Conservation (phyloP, 2,329 filamentous ascomycete genomes). For the Beauveria caledonica region DNA sequence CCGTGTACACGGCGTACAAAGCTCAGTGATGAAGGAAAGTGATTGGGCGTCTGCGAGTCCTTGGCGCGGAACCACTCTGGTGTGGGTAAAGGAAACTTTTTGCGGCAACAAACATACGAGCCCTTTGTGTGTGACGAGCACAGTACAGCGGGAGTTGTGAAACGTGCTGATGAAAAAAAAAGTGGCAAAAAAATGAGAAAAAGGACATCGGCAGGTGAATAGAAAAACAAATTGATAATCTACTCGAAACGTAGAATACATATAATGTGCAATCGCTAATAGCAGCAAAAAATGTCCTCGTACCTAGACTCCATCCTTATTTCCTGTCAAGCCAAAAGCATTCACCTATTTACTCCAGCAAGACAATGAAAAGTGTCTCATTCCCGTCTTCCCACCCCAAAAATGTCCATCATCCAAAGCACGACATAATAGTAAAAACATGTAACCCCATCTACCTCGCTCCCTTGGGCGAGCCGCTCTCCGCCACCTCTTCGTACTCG, state of each 20-base stretch:
- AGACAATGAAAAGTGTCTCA: not conserved
- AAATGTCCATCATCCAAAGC: not conserved
- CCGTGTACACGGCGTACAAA: not conserved
- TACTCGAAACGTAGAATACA: not conserved
- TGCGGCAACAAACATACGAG: too few species aligned
- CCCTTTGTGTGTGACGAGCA: not conserved
- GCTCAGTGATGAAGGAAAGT: not conserved
- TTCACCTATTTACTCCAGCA: not conserved
- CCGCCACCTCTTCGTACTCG: slow-evolving; percentile 56
- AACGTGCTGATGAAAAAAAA: not conserved
- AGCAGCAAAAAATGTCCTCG: not conserved
- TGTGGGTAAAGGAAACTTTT: not conserved
- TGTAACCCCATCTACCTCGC: not conserved
- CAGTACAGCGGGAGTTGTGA: not conserved
- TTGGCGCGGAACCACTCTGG: not conserved
- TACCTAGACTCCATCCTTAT: not conserved
- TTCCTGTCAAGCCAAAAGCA: not conserved
- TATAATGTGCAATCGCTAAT: not conserved
- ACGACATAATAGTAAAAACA: not conserved
- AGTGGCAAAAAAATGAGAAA: not conserved
- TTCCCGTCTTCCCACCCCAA: not conserved
- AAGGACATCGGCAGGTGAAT: too few species aligned
- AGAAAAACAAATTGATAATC: not conserved
- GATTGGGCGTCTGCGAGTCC: not conserved
- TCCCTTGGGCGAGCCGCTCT: slow-evolving; percentile 17